Conservation (phyloP, 73 alveolate species). For the Tetrahymena borealis region DNA sequence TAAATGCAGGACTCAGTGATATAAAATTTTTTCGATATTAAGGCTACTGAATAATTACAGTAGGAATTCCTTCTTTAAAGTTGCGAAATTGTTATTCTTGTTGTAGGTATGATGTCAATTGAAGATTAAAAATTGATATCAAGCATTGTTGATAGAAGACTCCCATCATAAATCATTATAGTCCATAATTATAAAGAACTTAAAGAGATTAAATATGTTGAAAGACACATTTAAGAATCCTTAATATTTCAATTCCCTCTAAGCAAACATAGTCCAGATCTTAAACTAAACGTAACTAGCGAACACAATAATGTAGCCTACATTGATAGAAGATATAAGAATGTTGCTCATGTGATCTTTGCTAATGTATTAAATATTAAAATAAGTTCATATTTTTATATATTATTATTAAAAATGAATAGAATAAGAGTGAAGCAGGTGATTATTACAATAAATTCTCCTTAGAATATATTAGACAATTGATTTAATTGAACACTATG, state of each 20-base stretch:
- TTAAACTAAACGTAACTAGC: neutral
- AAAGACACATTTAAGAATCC: neutral
- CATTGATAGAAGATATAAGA: neutral
- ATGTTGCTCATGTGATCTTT: neutral
- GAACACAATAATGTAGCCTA: neutral
- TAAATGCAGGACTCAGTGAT: neutral
- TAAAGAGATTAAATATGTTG: neutral
- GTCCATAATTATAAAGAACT: neutral
- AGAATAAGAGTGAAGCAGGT: neutral
- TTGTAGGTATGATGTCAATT: neutral
- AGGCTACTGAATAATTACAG: neutral
- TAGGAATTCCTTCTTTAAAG: neutral
- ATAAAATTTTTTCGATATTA: neutral
- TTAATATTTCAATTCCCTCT: neutral
- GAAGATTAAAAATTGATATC: neutral
- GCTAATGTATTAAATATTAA: neutral
- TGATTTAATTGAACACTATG: neutral
- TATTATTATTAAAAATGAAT: neutral
- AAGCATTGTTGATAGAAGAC: neutral
- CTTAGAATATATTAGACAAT: neutral
- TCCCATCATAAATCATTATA: neutral
- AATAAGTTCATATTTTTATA: neutral
- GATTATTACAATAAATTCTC: neutral
- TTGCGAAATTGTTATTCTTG: neutral
- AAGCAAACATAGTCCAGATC: neutral